Percentiles rank a stretch among this genome's conserved stretches.
Conservation (phyloP, 148 eudicot genomes). For the Chenopodium album region DNA sequence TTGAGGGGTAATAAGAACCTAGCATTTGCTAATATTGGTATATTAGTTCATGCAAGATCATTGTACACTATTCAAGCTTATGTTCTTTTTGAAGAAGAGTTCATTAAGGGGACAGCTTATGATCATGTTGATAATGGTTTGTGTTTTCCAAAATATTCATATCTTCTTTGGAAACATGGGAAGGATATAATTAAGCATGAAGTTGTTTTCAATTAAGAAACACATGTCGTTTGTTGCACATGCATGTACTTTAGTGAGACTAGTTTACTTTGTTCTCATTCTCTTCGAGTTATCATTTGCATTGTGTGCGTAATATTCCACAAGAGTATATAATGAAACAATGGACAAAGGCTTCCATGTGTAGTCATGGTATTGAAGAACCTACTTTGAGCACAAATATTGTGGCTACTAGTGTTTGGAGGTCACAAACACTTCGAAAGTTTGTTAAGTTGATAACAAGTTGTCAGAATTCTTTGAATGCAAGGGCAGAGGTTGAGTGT, state of each 20-base stretch:
- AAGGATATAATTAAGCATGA: not conserved
- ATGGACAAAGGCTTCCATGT: not conserved
- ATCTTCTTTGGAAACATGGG: no score
- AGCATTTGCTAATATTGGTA: no score
- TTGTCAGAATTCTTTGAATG: not conserved
- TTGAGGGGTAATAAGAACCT: no score
- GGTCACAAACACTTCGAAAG: not conserved
- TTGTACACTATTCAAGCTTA: no score
- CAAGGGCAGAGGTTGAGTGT: not conserved
- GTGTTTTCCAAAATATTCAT: no score
- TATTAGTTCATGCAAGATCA: no score
- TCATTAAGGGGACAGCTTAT: no score
- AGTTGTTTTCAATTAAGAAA: not conserved
- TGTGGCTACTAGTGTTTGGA: not conserved
- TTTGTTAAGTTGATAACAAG: not conserved
- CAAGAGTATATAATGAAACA: not conserved
- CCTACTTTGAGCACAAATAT: not conserved
- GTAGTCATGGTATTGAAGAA: not conserved
- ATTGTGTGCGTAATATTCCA: not conserved
- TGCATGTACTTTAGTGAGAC: not conserved
- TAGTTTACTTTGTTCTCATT: not conserved
- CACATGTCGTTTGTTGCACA: not conserved
- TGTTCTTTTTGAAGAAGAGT: no score
- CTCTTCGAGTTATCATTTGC: not conserved
- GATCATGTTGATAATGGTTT: no score